Base-by-base conservation (phyloP, 2,329 filamentous ascomycete genomes). In the Colletotrichum godetiae region DNA sequence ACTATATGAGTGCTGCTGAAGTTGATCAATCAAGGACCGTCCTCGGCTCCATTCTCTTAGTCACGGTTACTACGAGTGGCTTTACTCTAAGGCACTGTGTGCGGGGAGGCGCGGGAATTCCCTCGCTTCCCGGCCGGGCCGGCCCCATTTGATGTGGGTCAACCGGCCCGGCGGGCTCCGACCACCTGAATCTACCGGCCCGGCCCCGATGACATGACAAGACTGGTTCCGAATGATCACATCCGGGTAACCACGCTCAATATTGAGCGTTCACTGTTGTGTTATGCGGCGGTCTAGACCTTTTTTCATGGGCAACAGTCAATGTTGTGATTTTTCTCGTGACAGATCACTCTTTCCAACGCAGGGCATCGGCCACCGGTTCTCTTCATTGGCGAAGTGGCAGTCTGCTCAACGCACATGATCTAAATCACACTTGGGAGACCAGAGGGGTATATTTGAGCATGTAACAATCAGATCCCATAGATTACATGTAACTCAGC, bases 81-180 rank as follows among this genome's bases (percentile, higher is more conserved):
- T 19, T 1, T 8, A 1, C 8, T 49, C 0, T 49, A 0, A 4
- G 4, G 19, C n/a, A 0, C 5, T 49, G 42, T 0, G 42, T 8
- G 42, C 42, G 42, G 42, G 19, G 8, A n/a, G 8, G 19, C 7
- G 42, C 42, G 42, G 42, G 42, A 11, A 1, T n/a, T 49, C 1
- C 42, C 42, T n/a, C 19, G 0, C 42, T 49, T 0, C 8, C 8
- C 42, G 42, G 19, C 42, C 42, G 42, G 42, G 19, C 42, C 42
- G 42, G 42, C 42, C 42, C 42, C 42, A 49, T 49, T 0, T 11
- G 19, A 49, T 49, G 42, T 49, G 42, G 42, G 42, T 49, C 42
- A 49, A 49, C 42, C 42, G 42, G 42, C 42, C 19, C 42, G 42
- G 42, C 42, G 19, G 42, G 42, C 4, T 49, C 42, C 42, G 42